Evolutionary conservation across 768 basidiomycete genomes (phyloP), one percentile per base, ranked within the genome.

Genomic region (Tylopilus sp.): DNA sequence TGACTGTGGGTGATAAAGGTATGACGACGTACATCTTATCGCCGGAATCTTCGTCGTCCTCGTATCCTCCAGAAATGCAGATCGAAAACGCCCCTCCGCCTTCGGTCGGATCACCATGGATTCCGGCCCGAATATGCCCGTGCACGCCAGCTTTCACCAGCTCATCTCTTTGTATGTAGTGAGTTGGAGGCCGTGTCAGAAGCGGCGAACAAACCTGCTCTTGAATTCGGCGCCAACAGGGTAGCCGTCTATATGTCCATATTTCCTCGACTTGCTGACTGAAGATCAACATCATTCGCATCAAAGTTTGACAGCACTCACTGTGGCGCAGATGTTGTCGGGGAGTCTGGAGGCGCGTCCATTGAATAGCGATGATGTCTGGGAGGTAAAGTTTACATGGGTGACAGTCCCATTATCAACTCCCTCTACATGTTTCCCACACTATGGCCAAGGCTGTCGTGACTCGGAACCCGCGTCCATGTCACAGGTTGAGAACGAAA

Each of bases 21-120:
- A 26, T 33, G 19, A 31, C 22, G 49, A 55, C 72, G 3, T 54
- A 76, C 76, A 77, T 73, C 7, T 5, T 66, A 0, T 74, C 67
- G 25, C 76, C 76, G 0, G 33, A 0, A 29, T 77, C 76, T 4
- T 47, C 14, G 48, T 77, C 69, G 57, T 78, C 76, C 41, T 73
- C 70, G 44, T 77, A 77, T 11, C 72, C 73, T n/a, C 60, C 67
- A 25, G 76, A 74, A 21, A 77, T 36, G 14, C 75, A 76, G 26
- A 78, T 68, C 13, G 76, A 78, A 52, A 61, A 76, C 13, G 75
- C 73, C 2, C 71, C 70, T 9, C 67, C 63, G 3, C 11, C 2
- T 22, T 6, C 61, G 4, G n/a, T 36, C 1, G 26, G 10, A 26
- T 68, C 63, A 2, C 76, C 75, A 19, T 72, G 71, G 11, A 78